phyloP scores from a whole-genome alignment of 2,329 filamentous ascomycete genomes.

The Claviceps fusiformis region DNA sequence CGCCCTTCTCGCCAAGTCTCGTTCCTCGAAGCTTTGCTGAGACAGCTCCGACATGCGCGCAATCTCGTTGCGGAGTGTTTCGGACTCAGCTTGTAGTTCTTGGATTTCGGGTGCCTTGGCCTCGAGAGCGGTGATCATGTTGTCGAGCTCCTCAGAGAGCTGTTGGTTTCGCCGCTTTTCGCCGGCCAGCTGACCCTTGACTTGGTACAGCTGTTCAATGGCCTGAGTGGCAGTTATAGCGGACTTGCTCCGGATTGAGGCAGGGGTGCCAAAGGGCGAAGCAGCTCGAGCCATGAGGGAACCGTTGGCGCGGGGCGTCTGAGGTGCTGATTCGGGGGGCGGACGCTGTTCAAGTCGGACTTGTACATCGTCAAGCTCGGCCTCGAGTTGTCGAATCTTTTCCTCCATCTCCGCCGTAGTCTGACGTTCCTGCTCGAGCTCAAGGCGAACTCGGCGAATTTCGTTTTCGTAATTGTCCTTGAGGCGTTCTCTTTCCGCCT shows the following conservation, averaged over 20 bases:
- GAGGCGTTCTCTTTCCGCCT: constrained; percentile 43
- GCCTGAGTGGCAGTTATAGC: constrained; percentile 47
- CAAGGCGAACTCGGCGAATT: constrained; percentile 39
- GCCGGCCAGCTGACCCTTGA: constrained; percentile 58
- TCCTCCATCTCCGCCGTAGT: constrained; percentile 33
- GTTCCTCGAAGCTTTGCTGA: constrained; percentile 67
- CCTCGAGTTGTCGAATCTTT: constrained; percentile 35
- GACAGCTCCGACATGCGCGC: constrained; percentile 75
- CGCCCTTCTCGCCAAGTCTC: constrained; percentile 65
- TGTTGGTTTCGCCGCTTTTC: constrained; percentile 64
- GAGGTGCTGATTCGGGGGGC: constrained; percentile 36
- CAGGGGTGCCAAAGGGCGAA: constrained; percentile 50
- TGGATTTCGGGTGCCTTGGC: constrained; percentile 78
- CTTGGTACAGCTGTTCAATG: constrained; percentile 49
- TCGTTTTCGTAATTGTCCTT: constrained; percentile 54
- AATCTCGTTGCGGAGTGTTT: constrained; percentile 66
- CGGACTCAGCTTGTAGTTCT: constrained; percentile 69
- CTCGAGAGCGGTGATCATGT: constrained; percentile 75
- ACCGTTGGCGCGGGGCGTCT: constrained; percentile 48
- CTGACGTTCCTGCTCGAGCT: constrained; percentile 41
- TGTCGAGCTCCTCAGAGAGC: constrained; percentile 64
- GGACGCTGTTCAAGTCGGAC: constrained; percentile 31
- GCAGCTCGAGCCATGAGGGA: constrained; percentile 36
- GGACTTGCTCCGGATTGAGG: constrained; percentile 41
- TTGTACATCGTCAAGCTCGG: constrained; percentile 39